A percentile compares a stretch with the other conserved stretches of the same genome.
Evolutionary conservation across 1,139 yeast species (phyloP).

Genomic region (Scheffersomyces illinoinensis): DNA sequence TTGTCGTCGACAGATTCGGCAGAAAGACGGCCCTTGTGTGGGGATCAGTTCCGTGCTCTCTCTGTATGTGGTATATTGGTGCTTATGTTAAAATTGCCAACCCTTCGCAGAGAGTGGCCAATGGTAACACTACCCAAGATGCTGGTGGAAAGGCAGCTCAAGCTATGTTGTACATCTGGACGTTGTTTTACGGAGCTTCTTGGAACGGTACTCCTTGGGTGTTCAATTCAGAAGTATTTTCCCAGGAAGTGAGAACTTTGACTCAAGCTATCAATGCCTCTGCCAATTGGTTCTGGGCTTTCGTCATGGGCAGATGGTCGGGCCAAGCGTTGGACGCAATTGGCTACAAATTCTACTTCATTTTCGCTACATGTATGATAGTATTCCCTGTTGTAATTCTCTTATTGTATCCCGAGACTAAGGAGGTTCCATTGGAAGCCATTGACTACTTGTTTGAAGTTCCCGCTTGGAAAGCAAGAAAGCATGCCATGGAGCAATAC

Average conservation of each 20-base stretch:
- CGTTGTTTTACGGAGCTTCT: slow-evolving; percentile 40
- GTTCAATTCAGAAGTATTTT: slow-evolving; percentile 46
- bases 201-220: slow-evolving; percentile 56
- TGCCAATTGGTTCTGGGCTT: slow-evolving; percentile 52
- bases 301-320: slow-evolving; percentile 47
- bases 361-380: slow-evolving; percentile 40
- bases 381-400: slow-evolving; percentile 34
- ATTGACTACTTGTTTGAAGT: slow-evolving; percentile 43
- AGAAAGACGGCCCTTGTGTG: slow-evolving; percentile 46
- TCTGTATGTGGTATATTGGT: slow-evolving; percentile 52
- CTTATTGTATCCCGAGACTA: slow-evolving; percentile 48
- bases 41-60: slow-evolving; percentile 46
- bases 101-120: slow-evolving; percentile 31
- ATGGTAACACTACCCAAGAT: slow-evolving; percentile 19
- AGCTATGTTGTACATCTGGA: slow-evolving; percentile 50
- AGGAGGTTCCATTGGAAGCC: slow-evolving; percentile 45
- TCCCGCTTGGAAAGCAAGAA: slow-evolving; percentile 31
- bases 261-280: slow-evolving; percentile 48
- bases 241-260: slow-evolving; percentile 41
- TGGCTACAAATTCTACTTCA: slow-evolving; percentile 46
- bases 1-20: slow-evolving; percentile 48
- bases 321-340: slow-evolving; percentile 43
- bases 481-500: slow-evolving; percentile 21
- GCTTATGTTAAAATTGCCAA: slow-evolving; percentile 45
- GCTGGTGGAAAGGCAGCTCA: slow-evolving; percentile 51